A percentile compares a stretch with the other conserved stretches of the same genome.
These are phyloP conservation scores for Nicotiana attenuata DNA, from an alignment of 257 asterid species.

Conservation along the genomic window DNA sequence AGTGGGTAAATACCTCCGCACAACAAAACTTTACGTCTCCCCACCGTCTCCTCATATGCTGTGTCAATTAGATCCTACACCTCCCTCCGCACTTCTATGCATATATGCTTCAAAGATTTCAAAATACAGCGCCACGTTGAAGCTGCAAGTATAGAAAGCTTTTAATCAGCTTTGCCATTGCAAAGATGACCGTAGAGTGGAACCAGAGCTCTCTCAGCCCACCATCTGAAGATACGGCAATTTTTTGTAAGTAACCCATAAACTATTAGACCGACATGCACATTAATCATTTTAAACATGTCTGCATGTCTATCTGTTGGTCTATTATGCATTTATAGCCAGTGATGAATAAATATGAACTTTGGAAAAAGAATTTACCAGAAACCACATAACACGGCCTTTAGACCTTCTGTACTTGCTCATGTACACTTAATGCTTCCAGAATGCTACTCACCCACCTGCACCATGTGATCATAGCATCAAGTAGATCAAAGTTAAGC, in stretches of 20 bases:
- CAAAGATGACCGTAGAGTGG: background rate
- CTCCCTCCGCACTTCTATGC: background rate
- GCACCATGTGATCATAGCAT: conserved; percentile 15
- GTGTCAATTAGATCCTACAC: background rate
- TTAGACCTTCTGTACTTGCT: conserved; percentile 44
- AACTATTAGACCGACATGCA: background rate
- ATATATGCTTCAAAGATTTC: background rate
- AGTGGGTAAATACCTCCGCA: background rate
- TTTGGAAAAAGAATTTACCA: background rate
- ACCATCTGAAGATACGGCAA: background rate
- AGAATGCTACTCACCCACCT: conserved; percentile 70
- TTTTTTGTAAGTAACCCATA: background rate
- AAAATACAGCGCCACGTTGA: background rate
- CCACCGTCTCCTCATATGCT: background rate
- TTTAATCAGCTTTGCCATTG: background rate
- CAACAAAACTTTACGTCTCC: background rate
- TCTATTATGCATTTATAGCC: background rate
- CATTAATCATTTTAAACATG: conserved; percentile 1
- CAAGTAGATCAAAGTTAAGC: background rate
- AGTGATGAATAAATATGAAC: background rate
- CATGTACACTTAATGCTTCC: conserved; percentile 51
- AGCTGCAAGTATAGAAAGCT: background rate
- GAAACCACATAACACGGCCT: background rate
- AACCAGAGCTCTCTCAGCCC: background rate
- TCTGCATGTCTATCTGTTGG: background rate